phyloP scores from a whole-genome alignment of 2,329 filamentous ascomycete genomes.

The Didymella keratinophila region DNA sequence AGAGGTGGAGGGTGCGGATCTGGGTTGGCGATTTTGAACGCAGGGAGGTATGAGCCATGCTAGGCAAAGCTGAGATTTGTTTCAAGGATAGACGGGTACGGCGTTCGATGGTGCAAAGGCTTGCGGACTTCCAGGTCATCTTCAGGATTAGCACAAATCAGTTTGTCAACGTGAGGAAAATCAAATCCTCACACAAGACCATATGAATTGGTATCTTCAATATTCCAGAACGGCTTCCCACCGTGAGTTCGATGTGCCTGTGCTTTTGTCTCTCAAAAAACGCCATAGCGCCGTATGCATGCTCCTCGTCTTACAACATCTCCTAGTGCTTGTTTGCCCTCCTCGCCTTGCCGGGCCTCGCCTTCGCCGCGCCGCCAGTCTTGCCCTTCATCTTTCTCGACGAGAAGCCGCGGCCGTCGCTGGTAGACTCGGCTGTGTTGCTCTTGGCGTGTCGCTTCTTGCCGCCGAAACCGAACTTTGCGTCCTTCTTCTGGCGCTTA shows the following conservation, averaged over 20 bases:
- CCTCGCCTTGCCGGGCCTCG: constrained; percentile 45
- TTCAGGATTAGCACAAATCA: neutral
- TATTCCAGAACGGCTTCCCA: constrained; percentile 12
- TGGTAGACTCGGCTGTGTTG: constrained; percentile 82
- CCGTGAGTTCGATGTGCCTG: constrained; percentile 6
- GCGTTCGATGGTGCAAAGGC: too few species aligned
- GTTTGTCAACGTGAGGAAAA: neutral
- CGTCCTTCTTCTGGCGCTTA: constrained; percentile 93
- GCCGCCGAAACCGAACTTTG: constrained; percentile 93
- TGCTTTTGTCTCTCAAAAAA: constrained; percentile 29
- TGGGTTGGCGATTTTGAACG: constrained; percentile 11
- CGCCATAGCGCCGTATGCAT: constrained; percentile 40
- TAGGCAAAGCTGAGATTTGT: neutral
- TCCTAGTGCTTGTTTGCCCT: constrained; percentile 43
- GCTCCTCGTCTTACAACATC: constrained; percentile 6
- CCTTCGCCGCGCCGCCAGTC: constrained; percentile 37
- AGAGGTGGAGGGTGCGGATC: constrained; percentile 4
- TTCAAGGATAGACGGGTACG: neutral
- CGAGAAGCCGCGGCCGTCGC: constrained; percentile 82
- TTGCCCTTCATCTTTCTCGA: constrained; percentile 82
- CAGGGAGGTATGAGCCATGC: neutral
- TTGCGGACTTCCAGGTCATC: neutral
- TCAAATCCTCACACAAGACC: neutral
- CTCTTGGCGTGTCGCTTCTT: constrained; percentile 95
- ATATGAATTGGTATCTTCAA: constrained; percentile 28